Conservation (phyloP, 148 eudicot genomes). For the Nepenthes gracilis region DNA sequence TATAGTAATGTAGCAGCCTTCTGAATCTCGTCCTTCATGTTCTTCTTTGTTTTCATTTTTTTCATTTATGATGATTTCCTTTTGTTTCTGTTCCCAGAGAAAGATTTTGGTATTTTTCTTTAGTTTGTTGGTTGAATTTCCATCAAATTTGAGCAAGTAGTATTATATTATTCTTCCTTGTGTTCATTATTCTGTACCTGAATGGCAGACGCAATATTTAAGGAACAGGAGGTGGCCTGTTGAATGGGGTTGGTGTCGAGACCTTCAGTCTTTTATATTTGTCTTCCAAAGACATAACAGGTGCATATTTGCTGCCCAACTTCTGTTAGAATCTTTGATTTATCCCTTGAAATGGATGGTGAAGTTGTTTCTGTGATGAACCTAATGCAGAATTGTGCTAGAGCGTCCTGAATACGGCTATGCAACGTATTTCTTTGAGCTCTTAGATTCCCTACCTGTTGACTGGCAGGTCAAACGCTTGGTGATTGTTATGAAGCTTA, state of each 20-base stretch:
- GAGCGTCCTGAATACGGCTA: conserved; percentile 99
- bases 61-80: no score
- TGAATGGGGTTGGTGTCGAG: conserved; percentile 99
- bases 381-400: conserved; percentile 73
- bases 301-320: conserved; percentile 19
- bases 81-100: neutral
- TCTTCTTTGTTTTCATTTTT: neutral
- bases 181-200: neutral
- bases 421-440: conserved; percentile 93
- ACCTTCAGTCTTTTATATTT: conserved; percentile 91
- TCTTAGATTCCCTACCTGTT: conserved; percentile 47
- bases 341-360: neutral
- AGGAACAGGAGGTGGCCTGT: conserved; percentile 83
- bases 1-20: neutral
- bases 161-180: neutral
- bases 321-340: neutral
- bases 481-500: conserved; percentile 86
- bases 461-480: conserved; percentile 88
- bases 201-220: conserved; percentile 61
- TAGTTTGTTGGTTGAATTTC: neutral
- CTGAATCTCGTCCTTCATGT: neutral
- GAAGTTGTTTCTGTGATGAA: neutral
- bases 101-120: no score
- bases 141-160: neutral
- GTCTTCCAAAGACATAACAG: conserved; percentile 89